Base-by-base conservation (phyloP, 2,329 filamentous ascomycete genomes). In the Achaetomium macrosporum region DNA sequence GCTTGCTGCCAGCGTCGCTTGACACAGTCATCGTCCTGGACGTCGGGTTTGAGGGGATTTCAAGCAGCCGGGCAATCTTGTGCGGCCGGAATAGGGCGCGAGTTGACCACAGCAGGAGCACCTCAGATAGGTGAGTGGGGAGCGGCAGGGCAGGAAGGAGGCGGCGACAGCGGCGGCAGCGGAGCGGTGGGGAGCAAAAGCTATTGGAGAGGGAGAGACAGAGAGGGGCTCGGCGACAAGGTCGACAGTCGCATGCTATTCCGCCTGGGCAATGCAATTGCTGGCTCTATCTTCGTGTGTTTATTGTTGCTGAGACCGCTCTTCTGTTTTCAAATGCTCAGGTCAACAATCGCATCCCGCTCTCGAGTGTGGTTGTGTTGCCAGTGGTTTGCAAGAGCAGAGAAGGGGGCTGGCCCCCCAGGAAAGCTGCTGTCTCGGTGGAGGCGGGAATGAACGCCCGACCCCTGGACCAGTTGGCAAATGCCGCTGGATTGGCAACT, bases 221-320 rank as follows among this genome's bases (percentile, higher is more conserved):
- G 45, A 42, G 59, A 61, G 58, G 57, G 54, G 59, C 55, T 42
- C 53, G 54, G 40, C 49, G 47, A 41, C 53, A 47, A 51, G 40
- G 54, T 50, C 60, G 57, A 58, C 42, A 16, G 54, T 54, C 33
- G 59, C 61, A 63, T 63, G 59, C 61, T 63, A 55, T 53, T 53
- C 33, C 47, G 17, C 50, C 35, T 12, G 33, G n/a, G 25, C 25
- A 35, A 42, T 35, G 48, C 55, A 62, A 59, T 61, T 57, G 59
- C 50, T 50, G 36, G 12, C 33, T 25, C 47, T 50, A 15, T 37
- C 7, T 13, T 37, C n/a, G 29, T 20, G 30, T 43, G 20, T 37
- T 42, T 12, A n/a, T 47, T 17, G 42, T 29, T 31, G 45, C 47
- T 53, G 20, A 48, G 12, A 31, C 48, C 45, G 42, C 42, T 56